Conservation (phyloP, 2,329 filamentous ascomycete species). For the Mycosphaerella sp. region DNA sequence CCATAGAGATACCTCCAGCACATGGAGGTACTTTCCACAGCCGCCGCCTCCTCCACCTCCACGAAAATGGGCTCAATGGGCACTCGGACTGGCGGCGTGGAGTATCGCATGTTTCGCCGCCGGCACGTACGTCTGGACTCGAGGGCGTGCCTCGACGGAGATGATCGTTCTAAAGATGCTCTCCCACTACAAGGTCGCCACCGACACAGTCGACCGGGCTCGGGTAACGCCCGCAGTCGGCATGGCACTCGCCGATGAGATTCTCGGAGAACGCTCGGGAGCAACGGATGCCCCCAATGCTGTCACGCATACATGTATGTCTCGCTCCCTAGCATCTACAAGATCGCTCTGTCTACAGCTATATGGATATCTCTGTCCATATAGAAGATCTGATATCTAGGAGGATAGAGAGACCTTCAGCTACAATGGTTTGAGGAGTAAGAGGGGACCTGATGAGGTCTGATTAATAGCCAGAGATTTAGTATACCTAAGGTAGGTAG, state of each 20-base stretch:
- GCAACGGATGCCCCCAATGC: slow-evolving; percentile 16
- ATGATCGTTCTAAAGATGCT: background rate
- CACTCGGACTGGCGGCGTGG: slow-evolving; percentile 19
- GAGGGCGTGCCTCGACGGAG: slow-evolving; percentile 6
- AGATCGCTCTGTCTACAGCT: too few relatives aligned
- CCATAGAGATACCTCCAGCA: slow-evolving; percentile 9
- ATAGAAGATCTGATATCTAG: too few relatives aligned
- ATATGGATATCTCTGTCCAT: too few relatives aligned
- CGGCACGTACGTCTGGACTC: slow-evolving; percentile 19
- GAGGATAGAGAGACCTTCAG: too few relatives aligned
- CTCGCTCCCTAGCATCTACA: too few relatives aligned
- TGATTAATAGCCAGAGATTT: too few relatives aligned
- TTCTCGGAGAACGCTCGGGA: slow-evolving; percentile 19
- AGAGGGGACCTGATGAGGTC: too few relatives aligned
- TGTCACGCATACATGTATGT: slow-evolving; percentile 23
- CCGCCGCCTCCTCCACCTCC: slow-evolving; percentile 22
- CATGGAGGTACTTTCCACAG: slow-evolving; percentile 30
- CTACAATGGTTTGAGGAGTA: too few relatives aligned
- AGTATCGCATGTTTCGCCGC: slow-evolving; percentile 21
- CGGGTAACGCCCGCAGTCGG: slow-evolving; percentile 20
- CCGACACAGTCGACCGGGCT: too few relatives aligned
- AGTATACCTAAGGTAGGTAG: too few relatives aligned
- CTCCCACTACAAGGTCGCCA: too few relatives aligned
- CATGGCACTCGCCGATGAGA: slow-evolving; percentile 19
- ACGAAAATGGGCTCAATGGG: slow-evolving; percentile 18